Percentiles rank a stretch among this genome's conserved stretches.
Conservation (phyloP, 2,329 filamentous ascomycete genomes). For the Cytospora leucostoma region DNA sequence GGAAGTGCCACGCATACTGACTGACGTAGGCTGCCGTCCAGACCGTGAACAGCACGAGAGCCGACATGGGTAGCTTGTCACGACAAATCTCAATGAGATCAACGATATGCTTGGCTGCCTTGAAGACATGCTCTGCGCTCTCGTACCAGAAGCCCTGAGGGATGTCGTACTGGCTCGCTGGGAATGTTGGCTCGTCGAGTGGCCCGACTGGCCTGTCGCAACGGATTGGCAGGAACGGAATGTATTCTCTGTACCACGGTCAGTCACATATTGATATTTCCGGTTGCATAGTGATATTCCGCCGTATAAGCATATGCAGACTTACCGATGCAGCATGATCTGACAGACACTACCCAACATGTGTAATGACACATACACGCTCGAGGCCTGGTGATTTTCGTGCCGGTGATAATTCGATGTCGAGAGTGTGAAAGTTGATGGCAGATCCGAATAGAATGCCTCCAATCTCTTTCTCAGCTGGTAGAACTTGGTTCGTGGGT, state of each 20-base stretch:
- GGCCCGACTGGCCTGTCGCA: conserved; percentile 54
- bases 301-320: background rate
- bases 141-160: conserved; percentile 62
- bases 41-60: conserved; percentile 65
- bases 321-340: conserved; percentile 63
- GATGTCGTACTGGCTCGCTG: conserved; percentile 42
- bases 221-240: conserved; percentile 65
- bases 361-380: conserved; percentile 67
- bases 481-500: conserved; percentile 55
- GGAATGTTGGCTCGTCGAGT: conserved; percentile 59
- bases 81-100: conserved; percentile 65
- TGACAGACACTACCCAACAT: conserved; percentile 65
- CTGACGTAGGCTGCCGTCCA: conserved; percentile 68
- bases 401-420: conserved; percentile 65
- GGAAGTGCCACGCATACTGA: conserved; percentile 67
- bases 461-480: conserved; percentile 53
- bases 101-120: conserved; percentile 62
- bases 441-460: conserved; percentile 55
- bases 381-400: conserved; percentile 63
- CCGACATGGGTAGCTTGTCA: conserved; percentile 65
- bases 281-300: background rate
- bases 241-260: conserved; percentile 50
- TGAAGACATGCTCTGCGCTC: conserved; percentile 64
- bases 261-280: background rate
- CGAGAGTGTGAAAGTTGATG: conserved; percentile 58